A percentile compares a stretch with the other conserved stretches of the same genome.
Evolutionary conservation across 352 stramenopile genomes (phyloP).

Genomic region (Peronospora tabacina): DNA sequence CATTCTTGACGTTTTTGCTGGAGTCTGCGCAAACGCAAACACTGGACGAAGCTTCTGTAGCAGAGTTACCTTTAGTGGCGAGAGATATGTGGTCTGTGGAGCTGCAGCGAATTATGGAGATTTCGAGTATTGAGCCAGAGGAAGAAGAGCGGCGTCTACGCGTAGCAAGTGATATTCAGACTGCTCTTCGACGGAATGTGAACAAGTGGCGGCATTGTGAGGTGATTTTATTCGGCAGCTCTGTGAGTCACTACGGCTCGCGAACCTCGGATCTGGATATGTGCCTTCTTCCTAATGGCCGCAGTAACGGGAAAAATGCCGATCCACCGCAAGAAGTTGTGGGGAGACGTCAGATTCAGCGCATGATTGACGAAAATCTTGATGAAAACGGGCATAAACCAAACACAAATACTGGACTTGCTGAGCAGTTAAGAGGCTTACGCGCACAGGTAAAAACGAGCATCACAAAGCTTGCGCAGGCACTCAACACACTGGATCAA

Average conservation of each 20-base stretch:
- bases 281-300: constrained; percentile 41
- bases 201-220: constrained; percentile 45
- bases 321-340: constrained; percentile 25
- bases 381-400: constrained; percentile 8
- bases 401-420: constrained; percentile 9
- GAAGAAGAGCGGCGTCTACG: constrained; percentile 37
- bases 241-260: constrained; percentile 65
- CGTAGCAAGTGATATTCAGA: constrained; percentile 42
- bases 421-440: constrained; percentile 34
- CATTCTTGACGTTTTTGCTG: constrained; percentile 47
- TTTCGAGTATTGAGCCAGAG: constrained; percentile 35
- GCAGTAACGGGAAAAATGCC: background rate
- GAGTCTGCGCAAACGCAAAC: constrained; percentile 14
- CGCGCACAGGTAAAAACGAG: constrained; percentile 40
- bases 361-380: constrained; percentile 31
- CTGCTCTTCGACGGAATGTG: constrained; percentile 31
- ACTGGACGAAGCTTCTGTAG: constrained; percentile 1
- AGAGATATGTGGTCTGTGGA: constrained; percentile 25
- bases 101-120: constrained; percentile 34
- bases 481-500: constrained; percentile 31
- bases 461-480: constrained; percentile 36
- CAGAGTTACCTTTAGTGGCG: constrained; percentile 3
- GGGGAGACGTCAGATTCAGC: constrained; percentile 35
- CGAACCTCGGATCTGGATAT: constrained; percentile 70
- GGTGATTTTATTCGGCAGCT: constrained; percentile 68